These are phyloP conservation scores for Fusarium sp. DNA, from an alignment of 2,329 filamentous ascomycete species.

Conservation along the genomic window DNA sequence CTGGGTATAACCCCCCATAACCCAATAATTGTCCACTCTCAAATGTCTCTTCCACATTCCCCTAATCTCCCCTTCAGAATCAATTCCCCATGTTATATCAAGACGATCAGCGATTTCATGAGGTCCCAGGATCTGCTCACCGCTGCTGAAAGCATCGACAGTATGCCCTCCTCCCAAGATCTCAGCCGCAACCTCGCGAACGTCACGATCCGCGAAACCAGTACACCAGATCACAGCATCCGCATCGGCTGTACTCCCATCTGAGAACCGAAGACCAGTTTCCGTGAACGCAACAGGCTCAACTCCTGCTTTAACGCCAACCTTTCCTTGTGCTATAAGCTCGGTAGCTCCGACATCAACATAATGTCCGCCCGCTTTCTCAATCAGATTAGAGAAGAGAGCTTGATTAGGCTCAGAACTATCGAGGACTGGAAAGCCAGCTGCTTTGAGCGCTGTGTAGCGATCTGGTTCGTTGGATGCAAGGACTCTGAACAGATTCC, in stretches of 20 bases:
- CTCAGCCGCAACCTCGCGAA: neutral
- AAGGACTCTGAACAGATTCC: slow-evolving; percentile 8
- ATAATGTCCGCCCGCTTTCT: slow-evolving; percentile 24
- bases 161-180: neutral
- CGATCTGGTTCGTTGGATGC: slow-evolving; percentile 23
- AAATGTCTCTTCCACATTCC: slow-evolving; percentile 39
- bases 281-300: slow-evolving; percentile 6
- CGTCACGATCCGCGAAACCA: slow-evolving; percentile 19
- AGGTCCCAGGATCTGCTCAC: neutral
- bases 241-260: neutral
- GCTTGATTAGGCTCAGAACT: slow-evolving; percentile 1
- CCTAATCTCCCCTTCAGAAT: slow-evolving; percentile 28
- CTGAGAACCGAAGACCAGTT: slow-evolving; percentile 19
- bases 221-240: slow-evolving; percentile 35
- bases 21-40: slow-evolving; percentile 28
- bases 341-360: slow-evolving; percentile 21
- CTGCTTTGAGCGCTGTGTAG: slow-evolving; percentile 4
- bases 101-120: slow-evolving; percentile 2
- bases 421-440: slow-evolving; percentile 17
- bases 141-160: accelerated
- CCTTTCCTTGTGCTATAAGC: slow-evolving; percentile 8
- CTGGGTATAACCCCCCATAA: slow-evolving; percentile 31
- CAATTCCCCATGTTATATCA: slow-evolving; percentile 29
- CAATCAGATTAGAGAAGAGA: slow-evolving; percentile 20
- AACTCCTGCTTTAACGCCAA: slow-evolving; percentile 6